Percentiles rank a stretch among this genome's conserved stretches.
Conservation (phyloP, 176 grass and related monocot genomes). For the Oryza meridionalis region DNA sequence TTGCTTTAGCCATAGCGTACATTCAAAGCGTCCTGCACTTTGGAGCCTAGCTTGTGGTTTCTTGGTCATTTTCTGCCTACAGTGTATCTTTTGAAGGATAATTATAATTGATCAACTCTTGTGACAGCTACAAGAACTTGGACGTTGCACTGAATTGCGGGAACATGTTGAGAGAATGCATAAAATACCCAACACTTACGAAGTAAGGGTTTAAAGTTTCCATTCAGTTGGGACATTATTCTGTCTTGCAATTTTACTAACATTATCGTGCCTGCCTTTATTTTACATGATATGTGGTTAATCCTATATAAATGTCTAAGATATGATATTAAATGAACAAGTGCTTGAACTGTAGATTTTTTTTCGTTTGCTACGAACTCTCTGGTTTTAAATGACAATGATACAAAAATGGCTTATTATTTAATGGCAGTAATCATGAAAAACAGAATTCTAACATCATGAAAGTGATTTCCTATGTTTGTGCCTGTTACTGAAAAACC, state of each 20-base stretch:
- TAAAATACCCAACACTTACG: conserved; percentile 73
- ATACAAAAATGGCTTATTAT: background rate
- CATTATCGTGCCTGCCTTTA: background rate
- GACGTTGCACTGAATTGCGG: conserved; percentile 82
- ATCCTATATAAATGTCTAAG: background rate
- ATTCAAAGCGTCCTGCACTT: background rate
- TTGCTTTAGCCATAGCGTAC: conserved; percentile 22
- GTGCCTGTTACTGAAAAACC: background rate
- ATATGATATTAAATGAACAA: background rate
- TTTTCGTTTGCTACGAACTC: background rate
- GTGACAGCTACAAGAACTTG: conserved; percentile 76
- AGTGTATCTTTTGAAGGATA: conserved; percentile 5
- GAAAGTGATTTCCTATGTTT: background rate
- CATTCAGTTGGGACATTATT: conserved; percentile 19
- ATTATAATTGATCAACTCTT: conserved; percentile 40
- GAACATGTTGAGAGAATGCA: conserved; percentile 84
- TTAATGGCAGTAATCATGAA: background rate
- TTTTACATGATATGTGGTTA: conserved; percentile 1
- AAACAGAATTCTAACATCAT: background rate
- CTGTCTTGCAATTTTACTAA: background rate
- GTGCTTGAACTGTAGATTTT: background rate
- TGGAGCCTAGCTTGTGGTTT: background rate
- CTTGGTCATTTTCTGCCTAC: background rate
- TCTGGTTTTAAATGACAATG: background rate
- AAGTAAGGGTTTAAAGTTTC: conserved; percentile 59